Conservation (phyloP, 768 basidiomycete genomes). For the Termitomyces sp. region DNA sequence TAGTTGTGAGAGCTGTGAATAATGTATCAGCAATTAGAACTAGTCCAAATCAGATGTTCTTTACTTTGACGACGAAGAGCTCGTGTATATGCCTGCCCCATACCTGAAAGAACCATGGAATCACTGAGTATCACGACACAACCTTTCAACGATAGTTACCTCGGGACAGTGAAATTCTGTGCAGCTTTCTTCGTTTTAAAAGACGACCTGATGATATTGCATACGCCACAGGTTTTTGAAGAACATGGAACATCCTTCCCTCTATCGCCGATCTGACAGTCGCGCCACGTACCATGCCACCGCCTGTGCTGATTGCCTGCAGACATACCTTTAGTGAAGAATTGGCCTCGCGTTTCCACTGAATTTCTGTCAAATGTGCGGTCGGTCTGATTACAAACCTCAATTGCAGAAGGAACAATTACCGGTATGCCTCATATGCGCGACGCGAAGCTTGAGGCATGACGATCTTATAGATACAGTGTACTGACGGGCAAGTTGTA, state of each 20-base stretch:
- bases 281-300: constrained; percentile 69
- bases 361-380: constrained; percentile 31
- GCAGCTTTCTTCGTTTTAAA: constrained; percentile 67
- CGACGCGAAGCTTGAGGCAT: constrained; percentile 43
- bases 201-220: constrained; percentile 59
- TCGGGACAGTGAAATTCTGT: constrained; percentile 48
- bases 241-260: constrained; percentile 51
- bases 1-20: neutral
- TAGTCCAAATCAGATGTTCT: constrained; percentile 8
- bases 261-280: constrained; percentile 62
- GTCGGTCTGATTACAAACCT: neutral
- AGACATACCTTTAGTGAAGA: constrained; percentile 36
- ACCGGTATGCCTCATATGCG: constrained; percentile 62
- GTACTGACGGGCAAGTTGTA: constrained; percentile 54
- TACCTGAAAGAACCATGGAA: constrained; percentile 50
- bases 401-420: constrained; percentile 10
- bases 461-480: constrained; percentile 62
- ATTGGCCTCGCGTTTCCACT: constrained; percentile 42
- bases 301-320: constrained; percentile 70
- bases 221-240: constrained; percentile 57
- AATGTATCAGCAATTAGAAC: too few species aligned
- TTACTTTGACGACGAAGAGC: constrained; percentile 72
- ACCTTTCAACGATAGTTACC: constrained; percentile 31
- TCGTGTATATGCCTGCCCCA: constrained; percentile 69
- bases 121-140: neutral